Percentiles rank a stretch among this genome's conserved stretches.
Conservation (phyloP, 345 rosid species). For the Nephelium lappaceum region DNA sequence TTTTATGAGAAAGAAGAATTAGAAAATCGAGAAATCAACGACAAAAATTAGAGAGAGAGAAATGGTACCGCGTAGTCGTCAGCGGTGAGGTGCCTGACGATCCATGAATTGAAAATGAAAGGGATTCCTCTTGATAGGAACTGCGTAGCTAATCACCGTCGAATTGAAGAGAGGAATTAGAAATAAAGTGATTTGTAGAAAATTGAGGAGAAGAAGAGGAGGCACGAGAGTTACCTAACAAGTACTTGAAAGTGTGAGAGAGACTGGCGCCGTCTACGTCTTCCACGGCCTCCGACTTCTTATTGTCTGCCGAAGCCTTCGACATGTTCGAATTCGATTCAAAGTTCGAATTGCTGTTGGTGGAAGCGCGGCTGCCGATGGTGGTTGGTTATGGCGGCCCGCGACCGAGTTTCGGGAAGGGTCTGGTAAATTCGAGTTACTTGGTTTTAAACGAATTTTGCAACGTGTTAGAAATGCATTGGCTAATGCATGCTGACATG, state of each 20-base stretch:
- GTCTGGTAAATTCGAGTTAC: background rate
- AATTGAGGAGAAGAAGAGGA: background rate
- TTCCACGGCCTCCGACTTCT: slow-evolving; percentile 27
- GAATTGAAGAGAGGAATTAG: background rate
- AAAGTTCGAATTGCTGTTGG: background rate
- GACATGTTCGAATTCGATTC: slow-evolving; percentile 17
- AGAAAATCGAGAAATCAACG: slow-evolving; percentile 7
- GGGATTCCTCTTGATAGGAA: slow-evolving; percentile 87
- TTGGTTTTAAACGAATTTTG: background rate
- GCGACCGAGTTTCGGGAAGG: background rate
- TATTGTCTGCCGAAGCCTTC: slow-evolving; percentile 10
- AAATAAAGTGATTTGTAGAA: background rate
- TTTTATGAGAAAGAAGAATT: background rate
- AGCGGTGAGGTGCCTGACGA: slow-evolving; percentile 74
- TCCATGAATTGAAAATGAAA: slow-evolving; percentile 83
- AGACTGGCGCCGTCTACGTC: slow-evolving; percentile 39
- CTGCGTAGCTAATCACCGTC: slow-evolving; percentile 62
- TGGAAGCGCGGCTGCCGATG: background rate
- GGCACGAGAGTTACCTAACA: slow-evolving; percentile 41
- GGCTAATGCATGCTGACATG: background rate
- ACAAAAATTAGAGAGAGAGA: background rate
- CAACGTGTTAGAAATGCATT: background rate
- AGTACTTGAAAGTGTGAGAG: slow-evolving; percentile 69
- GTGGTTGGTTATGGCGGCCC: background rate
- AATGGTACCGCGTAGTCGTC: slow-evolving; percentile 76